Percentiles rank a stretch among this genome's conserved stretches.
phyloP scores from a whole-genome alignment of 148 eudicot species.

The Beta vulgaris region DNA sequence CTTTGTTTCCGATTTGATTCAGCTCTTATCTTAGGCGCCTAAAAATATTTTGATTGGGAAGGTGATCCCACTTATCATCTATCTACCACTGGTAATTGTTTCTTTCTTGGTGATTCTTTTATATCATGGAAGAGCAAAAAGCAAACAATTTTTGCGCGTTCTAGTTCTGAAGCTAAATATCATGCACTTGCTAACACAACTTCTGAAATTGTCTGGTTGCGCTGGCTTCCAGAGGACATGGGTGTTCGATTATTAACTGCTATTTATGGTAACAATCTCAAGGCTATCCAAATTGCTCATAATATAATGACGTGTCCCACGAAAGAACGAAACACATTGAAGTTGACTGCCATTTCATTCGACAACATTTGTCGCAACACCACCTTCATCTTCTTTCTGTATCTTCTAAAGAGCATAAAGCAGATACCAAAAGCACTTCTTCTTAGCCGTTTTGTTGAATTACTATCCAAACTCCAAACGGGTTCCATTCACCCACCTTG shows the following conservation, averaged over 20 bases:
- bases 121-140: neutral
- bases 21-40: neutral
- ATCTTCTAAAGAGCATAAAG: neutral
- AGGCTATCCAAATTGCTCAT: neutral
- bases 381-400: neutral
- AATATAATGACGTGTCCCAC: neutral
- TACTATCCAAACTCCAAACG: constrained; percentile 16
- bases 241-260: neutral
- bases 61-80: constrained; percentile 17
- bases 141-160: too few relatives aligned
- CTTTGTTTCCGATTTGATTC: neutral
- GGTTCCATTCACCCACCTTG: neutral
- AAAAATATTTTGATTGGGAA: constrained; percentile 7
- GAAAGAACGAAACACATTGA: too few relatives aligned
- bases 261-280: constrained; percentile 1
- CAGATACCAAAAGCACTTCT: neutral
- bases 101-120: too few relatives aligned
- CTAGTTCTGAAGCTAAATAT: neutral
- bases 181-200: constrained; percentile 8
- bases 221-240: neutral
- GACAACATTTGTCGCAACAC: neutral
- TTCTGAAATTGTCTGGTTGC: neutral
- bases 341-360: constrained; percentile 6
- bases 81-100: too few relatives aligned
- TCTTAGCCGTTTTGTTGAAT: neutral